These are phyloP conservation scores for Claviceps arundinis DNA, from an alignment of 2,329 filamentous ascomycete species.

Conservation along the genomic window DNA sequence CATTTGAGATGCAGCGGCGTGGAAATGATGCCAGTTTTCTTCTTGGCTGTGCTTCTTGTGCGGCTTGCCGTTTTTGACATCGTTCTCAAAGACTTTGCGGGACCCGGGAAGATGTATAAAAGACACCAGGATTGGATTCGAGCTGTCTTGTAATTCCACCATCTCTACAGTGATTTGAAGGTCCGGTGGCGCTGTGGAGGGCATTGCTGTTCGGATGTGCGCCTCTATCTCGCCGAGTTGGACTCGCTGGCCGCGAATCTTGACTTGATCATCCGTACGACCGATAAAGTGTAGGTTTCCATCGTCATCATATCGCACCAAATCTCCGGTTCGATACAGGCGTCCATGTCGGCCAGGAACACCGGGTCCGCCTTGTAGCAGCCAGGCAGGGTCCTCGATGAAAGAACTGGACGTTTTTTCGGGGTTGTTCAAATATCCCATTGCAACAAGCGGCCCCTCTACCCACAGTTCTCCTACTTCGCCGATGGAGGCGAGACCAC, in stretches of 20 bases:
- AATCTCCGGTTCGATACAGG: constrained; percentile 13
- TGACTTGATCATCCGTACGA: constrained; percentile 12
- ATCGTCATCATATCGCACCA: constrained; percentile 8
- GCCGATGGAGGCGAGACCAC: neutral
- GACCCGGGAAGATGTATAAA: no score
- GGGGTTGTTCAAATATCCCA: constrained; percentile 1
- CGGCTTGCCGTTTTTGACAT: no score
- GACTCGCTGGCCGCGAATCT: constrained; percentile 14
- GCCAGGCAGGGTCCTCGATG: neutral
- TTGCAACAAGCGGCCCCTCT: neutral
- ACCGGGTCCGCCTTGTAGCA: neutral
- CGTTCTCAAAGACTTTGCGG: no score
- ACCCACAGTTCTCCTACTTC: constrained; percentile 3
- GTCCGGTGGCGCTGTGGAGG: neutral
- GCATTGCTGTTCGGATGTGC: neutral
- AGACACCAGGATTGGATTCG: no score
- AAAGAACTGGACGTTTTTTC: neutral
- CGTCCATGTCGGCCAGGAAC: neutral
- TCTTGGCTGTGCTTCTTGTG: no score
- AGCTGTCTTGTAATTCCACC: no score
- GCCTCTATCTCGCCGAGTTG: constrained; percentile 11
- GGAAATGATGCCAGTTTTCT: no score
- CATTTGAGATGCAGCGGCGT: no score
- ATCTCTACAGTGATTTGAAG: neutral
- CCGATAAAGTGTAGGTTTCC: constrained; percentile 13